These are phyloP conservation scores for Podospora sp. DNA, from an alignment of 495 filamentous ascomycete species.

Conservation along the genomic window DNA sequence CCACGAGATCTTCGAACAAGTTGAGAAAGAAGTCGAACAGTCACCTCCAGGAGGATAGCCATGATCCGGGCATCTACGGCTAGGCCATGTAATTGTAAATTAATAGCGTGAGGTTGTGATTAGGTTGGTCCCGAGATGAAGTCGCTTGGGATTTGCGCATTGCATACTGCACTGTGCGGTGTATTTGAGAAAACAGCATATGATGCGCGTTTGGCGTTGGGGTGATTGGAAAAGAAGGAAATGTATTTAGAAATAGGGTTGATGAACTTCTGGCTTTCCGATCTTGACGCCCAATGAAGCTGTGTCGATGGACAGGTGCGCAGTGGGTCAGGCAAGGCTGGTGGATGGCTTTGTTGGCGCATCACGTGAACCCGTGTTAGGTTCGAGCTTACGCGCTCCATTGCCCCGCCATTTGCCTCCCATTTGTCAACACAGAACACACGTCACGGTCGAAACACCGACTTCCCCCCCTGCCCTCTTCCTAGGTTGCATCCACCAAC, in stretches of 20 bases:
- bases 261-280: too few relatives aligned
- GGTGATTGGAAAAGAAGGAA: not conserved
- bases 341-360: too few relatives aligned
- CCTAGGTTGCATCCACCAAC: not conserved
- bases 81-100: not conserved
- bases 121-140: not conserved
- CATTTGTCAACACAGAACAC: constrained; percentile 20
- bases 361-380: constrained; percentile 19
- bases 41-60: constrained; percentile 11
- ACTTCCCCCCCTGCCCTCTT: not conserved
- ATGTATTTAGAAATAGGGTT: not conserved
- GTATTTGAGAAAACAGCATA: not conserved
- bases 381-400: constrained; percentile 5
- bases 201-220: not conserved
- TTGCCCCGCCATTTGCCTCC: constrained; percentile 8
- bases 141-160: not conserved
- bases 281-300: too few relatives aligned
- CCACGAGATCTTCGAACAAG: constrained; percentile 10
- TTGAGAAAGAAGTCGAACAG: constrained; percentile 27
- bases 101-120: not conserved
- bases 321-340: too few relatives aligned
- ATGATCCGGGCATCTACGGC: not conserved
- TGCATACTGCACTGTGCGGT: not conserved
- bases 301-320: not conserved
- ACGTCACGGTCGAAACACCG: not conserved